Conservation (phyloP, 108 stramenopile species). For the Conticribra guillardii region DNA sequence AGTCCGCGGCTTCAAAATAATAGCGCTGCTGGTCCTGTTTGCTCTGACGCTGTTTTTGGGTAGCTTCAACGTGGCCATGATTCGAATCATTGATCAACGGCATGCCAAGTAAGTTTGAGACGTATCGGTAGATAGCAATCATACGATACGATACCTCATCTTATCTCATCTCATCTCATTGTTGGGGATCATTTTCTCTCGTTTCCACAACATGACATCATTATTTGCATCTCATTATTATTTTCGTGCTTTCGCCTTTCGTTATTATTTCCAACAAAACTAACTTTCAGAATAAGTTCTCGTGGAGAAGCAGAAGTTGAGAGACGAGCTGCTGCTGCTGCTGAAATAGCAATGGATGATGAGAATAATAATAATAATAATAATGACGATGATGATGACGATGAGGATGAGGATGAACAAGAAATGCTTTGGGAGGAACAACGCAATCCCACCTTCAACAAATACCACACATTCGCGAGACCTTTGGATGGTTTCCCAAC, state of each 20-base stretch:
- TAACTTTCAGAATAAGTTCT: too few species aligned
- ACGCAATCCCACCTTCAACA: conserved; percentile 11
- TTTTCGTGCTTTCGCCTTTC: too few species aligned
- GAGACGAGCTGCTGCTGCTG: too few species aligned
- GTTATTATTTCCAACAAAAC: too few species aligned
- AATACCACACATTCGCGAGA: conserved; percentile 8
- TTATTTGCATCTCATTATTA: too few species aligned
- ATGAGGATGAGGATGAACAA: background rate
- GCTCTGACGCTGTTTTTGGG: conserved; percentile 20
- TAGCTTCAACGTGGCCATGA: conserved; percentile 25
- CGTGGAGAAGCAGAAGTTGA: too few species aligned
- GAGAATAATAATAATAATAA: background rate
- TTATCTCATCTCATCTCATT: too few species aligned
- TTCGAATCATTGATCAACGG: conserved; percentile 7
- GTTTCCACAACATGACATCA: too few species aligned
- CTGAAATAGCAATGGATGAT: too few species aligned
- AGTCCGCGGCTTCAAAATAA: too few species aligned
- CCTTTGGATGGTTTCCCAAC: conserved; percentile 26
- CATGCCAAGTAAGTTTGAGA: conserved; percentile 5
- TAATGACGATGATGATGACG: background rate
- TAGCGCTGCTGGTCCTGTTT: conserved; percentile 2
- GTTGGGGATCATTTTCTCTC: too few species aligned
- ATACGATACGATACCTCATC: background rate
- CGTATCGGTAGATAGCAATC: background rate
- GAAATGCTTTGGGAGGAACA: conserved; percentile 3